Evolutionary conservation across 2,329 filamentous ascomycete genomes (phyloP), one percentile per base, ranked within the genome.

Genomic region (Phoma sp.): DNA sequence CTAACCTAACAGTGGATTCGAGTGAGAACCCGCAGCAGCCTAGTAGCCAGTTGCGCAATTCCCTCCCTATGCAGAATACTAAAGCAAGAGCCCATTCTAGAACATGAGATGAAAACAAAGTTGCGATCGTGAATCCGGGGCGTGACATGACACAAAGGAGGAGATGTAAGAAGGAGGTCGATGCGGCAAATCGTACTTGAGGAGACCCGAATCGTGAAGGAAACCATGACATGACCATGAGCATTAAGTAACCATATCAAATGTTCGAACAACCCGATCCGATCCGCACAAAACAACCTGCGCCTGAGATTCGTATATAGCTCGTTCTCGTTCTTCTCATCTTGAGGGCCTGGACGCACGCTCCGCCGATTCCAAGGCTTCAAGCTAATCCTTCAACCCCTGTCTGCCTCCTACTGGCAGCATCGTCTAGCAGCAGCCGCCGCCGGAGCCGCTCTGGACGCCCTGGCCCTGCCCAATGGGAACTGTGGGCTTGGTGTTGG

Each of bases 401-500:
- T 39, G 39, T 24, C 36, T 49, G 38, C 46, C 14, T 14, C 45
- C 27, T 23, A 7, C 13, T 9, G 22, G 14, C 4, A 24, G 7
- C 7, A 33, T 36, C 47, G 58, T 83, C 82, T 96, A 97, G 83
- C 93, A 97, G 86, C 93, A 97, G 76, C 91, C 88, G 73, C 89
- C 88, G 75, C 86, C 90, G 69, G 90, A 90, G 68, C 89, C 89
- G 70, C 87, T 90, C 77, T 96, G 90, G 66, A 99, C 93, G 70
- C 93, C 93, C 79, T 96, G 92, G 73, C 95, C 95, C 75, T 92
- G 89, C 56, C 92, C 91, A 71, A 99, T 95, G 77, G 96, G 92
- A 70, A 99, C 93, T 69, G 91, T 96, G 64, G 93, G 93, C 84
- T 98, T 99, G 82, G 93, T 96, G 86, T 98, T 98, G 82, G 93